Percentiles rank a stretch among this genome's conserved stretches.
Conservation (phyloP, 2,329 filamentous ascomycete genomes). For the Lecanicillium sp. region DNA sequence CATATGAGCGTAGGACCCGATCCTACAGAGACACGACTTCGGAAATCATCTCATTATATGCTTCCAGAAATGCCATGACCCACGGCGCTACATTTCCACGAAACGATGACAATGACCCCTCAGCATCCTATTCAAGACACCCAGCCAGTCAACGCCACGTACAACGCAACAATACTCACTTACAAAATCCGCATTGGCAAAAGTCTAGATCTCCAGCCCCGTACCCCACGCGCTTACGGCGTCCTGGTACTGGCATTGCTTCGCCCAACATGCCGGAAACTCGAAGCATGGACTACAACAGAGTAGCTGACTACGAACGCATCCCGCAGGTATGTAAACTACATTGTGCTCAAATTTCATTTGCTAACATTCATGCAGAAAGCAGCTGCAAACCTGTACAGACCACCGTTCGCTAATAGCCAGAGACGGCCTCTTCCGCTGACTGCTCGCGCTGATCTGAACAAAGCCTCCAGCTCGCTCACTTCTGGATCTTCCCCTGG, state of each 20-base stretch:
- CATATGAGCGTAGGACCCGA: constrained; percentile 40
- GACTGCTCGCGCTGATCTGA: constrained; percentile 34
- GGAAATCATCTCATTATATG: constrained; percentile 52
- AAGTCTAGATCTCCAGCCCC: constrained; percentile 49
- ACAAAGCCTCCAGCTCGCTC: constrained; percentile 36
- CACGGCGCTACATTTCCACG: background rate
- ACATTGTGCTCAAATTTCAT: background rate
- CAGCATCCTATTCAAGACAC: background rate
- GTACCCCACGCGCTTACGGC: constrained; percentile 51
- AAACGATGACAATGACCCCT: background rate
- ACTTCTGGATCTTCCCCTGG: constrained; percentile 26
- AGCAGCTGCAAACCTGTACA: constrained; percentile 38
- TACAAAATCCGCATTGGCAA: constrained; percentile 14
- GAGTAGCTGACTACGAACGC: constrained; percentile 45
- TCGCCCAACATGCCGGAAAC: constrained; percentile 45
- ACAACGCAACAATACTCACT: background rate
- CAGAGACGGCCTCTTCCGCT: constrained; percentile 33
- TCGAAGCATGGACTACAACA: constrained; percentile 42
- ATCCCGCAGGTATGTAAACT: constrained; percentile 37
- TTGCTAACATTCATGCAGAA: constrained; percentile 30
- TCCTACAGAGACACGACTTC: constrained; percentile 47
- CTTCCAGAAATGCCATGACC: constrained; percentile 24
- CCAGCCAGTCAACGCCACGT: background rate
- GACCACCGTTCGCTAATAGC: constrained; percentile 30
- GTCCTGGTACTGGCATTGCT: constrained; percentile 44